Conservation (phyloP, 768 basidiomycete genomes). For the Auriscalpium vulgare region DNA sequence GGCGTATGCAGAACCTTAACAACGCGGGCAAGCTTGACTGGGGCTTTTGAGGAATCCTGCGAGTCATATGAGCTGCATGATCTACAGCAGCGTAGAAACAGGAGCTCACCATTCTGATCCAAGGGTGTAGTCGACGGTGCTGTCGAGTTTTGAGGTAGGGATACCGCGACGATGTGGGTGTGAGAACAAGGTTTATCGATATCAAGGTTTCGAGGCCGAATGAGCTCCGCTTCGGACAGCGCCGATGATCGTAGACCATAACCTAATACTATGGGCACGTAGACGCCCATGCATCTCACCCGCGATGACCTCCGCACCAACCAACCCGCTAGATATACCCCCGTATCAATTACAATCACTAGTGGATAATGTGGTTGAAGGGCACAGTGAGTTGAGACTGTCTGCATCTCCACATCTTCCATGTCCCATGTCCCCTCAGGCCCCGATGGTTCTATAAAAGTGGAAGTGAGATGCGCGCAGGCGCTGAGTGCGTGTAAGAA, state of each 20-base stretch:
- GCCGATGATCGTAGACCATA: constrained; percentile 5
- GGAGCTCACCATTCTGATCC: constrained; percentile 23
- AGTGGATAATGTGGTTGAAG: constrained; percentile 27
- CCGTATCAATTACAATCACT: constrained; percentile 52
- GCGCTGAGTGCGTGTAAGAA: constrained; percentile 17
- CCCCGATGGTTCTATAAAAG: constrained; percentile 5
- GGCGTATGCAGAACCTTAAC: constrained; percentile 60
- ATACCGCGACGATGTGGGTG: constrained; percentile 15
- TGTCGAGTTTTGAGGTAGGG: constrained; percentile 19
- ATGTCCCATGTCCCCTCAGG: background rate
- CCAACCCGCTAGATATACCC: constrained; percentile 42
- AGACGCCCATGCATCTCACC: too few relatives aligned
- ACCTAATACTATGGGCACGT: too few relatives aligned
- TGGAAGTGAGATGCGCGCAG: constrained; percentile 21
- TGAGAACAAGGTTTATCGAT: constrained; percentile 24
- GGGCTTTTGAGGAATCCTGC: constrained; percentile 81
- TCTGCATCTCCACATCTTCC: background rate
- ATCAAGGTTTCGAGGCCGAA: constrained; percentile 3
- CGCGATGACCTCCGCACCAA: constrained; percentile 32
- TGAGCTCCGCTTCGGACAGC: constrained; percentile 14
- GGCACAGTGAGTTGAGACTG: constrained; percentile 7
- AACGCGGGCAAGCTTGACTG: constrained; percentile 96
- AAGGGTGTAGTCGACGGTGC: constrained; percentile 18
- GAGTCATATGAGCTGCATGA: constrained; percentile 12
- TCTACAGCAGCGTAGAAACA: background rate